Evolutionary conservation across 495 filamentous ascomycete species (phyloP).

Genomic region (Penicillium paxilli): DNA sequence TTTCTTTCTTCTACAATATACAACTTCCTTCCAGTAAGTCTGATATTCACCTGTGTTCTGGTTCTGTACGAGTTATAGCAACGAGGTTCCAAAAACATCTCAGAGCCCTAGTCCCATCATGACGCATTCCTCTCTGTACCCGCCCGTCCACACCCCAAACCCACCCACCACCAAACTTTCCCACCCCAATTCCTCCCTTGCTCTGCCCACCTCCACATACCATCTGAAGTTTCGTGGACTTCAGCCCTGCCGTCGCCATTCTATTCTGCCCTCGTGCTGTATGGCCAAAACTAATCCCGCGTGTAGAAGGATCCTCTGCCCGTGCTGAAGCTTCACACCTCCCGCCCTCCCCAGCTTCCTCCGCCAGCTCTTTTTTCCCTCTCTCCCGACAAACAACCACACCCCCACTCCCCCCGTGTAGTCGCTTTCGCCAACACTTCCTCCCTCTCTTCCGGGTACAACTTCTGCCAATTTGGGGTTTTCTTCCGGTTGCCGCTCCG

Average conservation of each 20-base stretch:
- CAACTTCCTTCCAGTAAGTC: constrained; percentile 6
- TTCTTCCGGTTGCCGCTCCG: not conserved
- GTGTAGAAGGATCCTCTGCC: constrained; percentile 21
- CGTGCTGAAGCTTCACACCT: constrained; percentile 2
- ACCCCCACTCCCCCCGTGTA: not conserved
- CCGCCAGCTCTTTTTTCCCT: constrained; percentile 2
- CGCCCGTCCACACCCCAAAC: constrained; percentile 15
- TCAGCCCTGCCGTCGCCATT: constrained; percentile 15
- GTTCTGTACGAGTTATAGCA: too few relatives aligned
- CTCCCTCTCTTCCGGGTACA: not conserved
- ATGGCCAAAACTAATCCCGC: constrained; percentile 20
- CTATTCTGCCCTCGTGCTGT: constrained; percentile 2
- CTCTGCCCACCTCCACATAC: constrained; percentile 23
- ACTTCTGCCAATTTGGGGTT: not conserved
- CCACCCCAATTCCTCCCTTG: constrained; percentile 15
- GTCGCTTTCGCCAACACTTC: constrained; percentile 2
- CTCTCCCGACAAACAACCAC: not conserved
- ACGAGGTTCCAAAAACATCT: constrained; percentile 9
- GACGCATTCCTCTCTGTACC: constrained; percentile 42
- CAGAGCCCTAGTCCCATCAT: constrained; percentile 33
- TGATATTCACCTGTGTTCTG: not conserved
- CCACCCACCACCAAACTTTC: constrained; percentile 13
- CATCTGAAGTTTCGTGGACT: constrained; percentile 18
- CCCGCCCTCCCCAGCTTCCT: constrained; percentile 5
- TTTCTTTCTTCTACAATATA: not conserved